Conservation (phyloP, 2,329 filamentous ascomycete species). For the Claviceps sp. region DNA sequence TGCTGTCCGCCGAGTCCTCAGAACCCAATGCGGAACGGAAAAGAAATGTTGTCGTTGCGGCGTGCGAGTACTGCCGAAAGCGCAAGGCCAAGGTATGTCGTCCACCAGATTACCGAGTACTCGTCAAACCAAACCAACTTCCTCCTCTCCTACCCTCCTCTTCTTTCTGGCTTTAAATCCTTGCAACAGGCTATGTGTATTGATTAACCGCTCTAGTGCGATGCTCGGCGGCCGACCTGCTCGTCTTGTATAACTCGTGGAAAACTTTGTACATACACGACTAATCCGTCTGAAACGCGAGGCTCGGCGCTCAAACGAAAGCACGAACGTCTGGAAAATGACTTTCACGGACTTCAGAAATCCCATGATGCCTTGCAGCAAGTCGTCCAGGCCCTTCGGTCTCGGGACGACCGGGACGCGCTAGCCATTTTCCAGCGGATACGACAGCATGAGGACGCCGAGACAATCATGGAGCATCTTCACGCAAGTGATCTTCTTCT, state of each 20-base stretch:
- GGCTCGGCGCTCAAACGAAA: neutral
- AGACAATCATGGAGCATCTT: neutral
- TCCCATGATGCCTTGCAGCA: neutral
- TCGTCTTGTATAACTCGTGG: neutral
- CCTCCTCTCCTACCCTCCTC: neutral
- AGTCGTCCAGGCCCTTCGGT: neutral
- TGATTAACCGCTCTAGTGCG: neutral
- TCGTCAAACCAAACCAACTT: neutral
- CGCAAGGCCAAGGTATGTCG: neutral
- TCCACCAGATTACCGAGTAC: too few relatives aligned
- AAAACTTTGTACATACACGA: neutral
- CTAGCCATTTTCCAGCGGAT: neutral
- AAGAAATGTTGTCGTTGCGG: neutral
- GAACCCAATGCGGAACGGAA: neutral
- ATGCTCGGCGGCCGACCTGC: conserved; percentile 1
- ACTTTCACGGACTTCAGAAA: neutral
- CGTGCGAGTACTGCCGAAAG: conserved; percentile 1
- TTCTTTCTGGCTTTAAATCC: neutral
- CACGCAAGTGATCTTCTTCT: conserved; percentile 1
- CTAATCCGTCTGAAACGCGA: neutral
- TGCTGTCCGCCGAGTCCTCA: neutral
- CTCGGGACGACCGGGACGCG: neutral
- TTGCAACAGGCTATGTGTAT: neutral
- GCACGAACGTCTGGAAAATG: neutral
- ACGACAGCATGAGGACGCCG: neutral